Evolutionary conservation across 371 early-diverging fungal species (phyloP).

Genomic region (Mortierella sp.): DNA sequence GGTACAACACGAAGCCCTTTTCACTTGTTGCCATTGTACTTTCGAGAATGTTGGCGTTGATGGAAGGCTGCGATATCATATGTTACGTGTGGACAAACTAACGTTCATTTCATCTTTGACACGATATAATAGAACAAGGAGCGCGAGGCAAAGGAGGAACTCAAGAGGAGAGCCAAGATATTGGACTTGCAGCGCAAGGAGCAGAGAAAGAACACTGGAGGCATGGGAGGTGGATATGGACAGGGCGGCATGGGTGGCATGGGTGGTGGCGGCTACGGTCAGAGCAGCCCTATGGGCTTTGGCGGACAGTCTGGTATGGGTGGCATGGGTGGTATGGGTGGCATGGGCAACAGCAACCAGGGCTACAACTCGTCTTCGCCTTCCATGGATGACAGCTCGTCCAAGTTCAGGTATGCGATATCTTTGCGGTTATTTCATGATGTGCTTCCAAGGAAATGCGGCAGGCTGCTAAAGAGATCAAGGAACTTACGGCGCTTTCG

Average conservation of each 20-base stretch:
- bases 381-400: conserved; percentile 26
- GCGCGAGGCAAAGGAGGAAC: conserved; percentile 96
- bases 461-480: background rate
- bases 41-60: background rate
- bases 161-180: conserved; percentile 91
- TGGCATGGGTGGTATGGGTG: conserved; percentile 61
- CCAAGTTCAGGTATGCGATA: conserved; percentile 39
- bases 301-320: conserved; percentile 59
- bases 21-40: no score
- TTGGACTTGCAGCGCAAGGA: conserved; percentile 93
- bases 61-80: no score
- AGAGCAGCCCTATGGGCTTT: conserved; percentile 63
- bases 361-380: conserved; percentile 60
- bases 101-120: background rate
- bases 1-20: conserved; percentile 68
- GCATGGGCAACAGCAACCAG: conserved; percentile 54
- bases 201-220: conserved; percentile 60
- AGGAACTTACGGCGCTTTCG: background rate
- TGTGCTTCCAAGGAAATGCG: background rate
- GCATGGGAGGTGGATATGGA: conserved; percentile 60
- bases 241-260: conserved; percentile 61
- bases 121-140: conserved; percentile 85
- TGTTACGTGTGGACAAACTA: no score
- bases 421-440: background rate
- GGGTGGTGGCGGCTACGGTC: conserved; percentile 60